phyloP scores from a whole-genome alignment of 768 basidiomycete genomes.

The Mycena capillaripes region DNA sequence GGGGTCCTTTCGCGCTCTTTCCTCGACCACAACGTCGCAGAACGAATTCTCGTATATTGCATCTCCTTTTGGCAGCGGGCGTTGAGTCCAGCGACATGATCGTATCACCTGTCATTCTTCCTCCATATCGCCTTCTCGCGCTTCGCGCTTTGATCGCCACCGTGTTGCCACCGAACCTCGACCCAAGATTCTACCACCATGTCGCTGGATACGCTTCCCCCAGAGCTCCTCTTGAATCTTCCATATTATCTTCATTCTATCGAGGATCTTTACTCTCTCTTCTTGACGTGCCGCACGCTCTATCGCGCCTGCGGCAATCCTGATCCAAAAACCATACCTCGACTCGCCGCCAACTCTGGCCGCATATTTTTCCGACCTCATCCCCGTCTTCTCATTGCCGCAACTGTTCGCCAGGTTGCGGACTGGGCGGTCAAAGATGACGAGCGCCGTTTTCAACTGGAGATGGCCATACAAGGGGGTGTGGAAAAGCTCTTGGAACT shows the following conservation, averaged over 20 bases:
- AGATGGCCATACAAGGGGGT: constrained; percentile 32
- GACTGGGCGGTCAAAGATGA: constrained; percentile 35
- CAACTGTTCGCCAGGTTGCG: constrained; percentile 29
- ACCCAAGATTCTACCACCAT: constrained; percentile 17
- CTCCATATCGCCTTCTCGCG: too few species aligned
- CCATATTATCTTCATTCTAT: constrained; percentile 25
- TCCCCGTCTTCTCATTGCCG: constrained; percentile 35
- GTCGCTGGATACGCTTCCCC: constrained; percentile 19
- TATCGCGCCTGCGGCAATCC: constrained; percentile 23
- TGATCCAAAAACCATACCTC: constrained; percentile 24
- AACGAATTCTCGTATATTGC: neutral
- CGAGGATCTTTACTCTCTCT: constrained; percentile 27
- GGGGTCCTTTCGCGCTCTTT: neutral
- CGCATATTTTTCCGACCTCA: constrained; percentile 37
- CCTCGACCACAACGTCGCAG: neutral
- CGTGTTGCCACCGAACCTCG: too few species aligned
- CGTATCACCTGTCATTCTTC: neutral
- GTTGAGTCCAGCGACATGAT: neutral
- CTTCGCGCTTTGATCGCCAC: too few species aligned
- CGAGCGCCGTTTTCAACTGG: constrained; percentile 24
- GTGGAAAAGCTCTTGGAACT: constrained; percentile 33
- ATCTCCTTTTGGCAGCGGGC: neutral
- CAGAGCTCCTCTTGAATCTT: constrained; percentile 27
- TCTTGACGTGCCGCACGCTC: constrained; percentile 31
- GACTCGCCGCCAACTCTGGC: constrained; percentile 32